A percentile compares a stretch with the other conserved stretches of the same genome.
Conservation (phyloP, 441 rosid species). For the Mallotus japonicus region DNA sequence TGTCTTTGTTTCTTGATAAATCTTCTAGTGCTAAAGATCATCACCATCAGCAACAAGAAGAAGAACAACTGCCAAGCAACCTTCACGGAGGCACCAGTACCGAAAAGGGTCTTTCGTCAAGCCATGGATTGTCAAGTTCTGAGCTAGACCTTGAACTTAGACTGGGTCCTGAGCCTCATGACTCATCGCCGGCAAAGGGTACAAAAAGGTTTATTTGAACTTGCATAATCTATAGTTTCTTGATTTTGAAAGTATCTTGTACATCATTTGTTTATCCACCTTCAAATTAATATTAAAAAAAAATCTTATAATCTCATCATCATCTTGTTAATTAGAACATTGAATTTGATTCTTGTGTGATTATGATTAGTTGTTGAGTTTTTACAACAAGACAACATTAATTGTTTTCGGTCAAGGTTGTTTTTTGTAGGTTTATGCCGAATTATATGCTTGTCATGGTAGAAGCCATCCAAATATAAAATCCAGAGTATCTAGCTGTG, state of each 20-base stretch:
- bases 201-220: constrained; percentile 44
- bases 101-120: constrained; percentile 12
- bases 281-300: too few species aligned
- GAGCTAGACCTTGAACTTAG: constrained; percentile 59
- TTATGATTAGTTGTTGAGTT: not conserved
- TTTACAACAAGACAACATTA: not conserved
- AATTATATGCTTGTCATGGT: not conserved
- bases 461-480: not conserved
- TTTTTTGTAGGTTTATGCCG: constrained; percentile 8
- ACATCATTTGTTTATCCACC: not conserved
- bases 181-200: constrained; percentile 27
- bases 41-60: constrained; percentile 6
- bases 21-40: constrained; percentile 17
- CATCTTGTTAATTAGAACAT: not conserved
- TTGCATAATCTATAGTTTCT: not conserved
- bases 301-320: too few species aligned
- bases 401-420: not conserved
- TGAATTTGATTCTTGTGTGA: not conserved
- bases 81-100: not conserved
- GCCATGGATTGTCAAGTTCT: constrained; percentile 15
- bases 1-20: constrained; percentile 33
- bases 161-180: constrained; percentile 46
- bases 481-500: not conserved
- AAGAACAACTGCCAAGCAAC: not conserved
- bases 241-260: too few species aligned